These are phyloP conservation scores for Corymbia maculata DNA, from an alignment of 345 rosid genomes.

Conservation along the genomic window DNA sequence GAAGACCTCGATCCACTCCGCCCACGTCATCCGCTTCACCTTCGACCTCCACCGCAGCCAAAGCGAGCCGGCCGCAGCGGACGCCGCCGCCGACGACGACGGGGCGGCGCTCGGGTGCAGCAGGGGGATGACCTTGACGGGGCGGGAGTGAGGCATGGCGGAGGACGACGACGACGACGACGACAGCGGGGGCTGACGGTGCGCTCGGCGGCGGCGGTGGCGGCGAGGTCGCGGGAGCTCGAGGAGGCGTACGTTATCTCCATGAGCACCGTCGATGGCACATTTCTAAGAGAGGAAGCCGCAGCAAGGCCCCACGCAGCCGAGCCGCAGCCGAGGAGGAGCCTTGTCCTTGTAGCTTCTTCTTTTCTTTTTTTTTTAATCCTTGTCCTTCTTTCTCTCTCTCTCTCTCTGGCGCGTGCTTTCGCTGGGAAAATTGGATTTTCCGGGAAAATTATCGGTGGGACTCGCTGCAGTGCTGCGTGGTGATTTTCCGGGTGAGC, in stretches of 20 bases:
- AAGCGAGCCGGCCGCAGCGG: conserved; percentile 6
- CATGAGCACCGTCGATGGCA: conserved; percentile 14
- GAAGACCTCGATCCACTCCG: conserved; percentile 49
- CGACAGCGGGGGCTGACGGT: background rate
- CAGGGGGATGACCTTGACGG: conserved; percentile 68
- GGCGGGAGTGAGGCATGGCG: conserved; percentile 42
- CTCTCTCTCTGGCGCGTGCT: background rate
- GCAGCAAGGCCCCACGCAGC: background rate
- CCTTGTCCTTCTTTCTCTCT: accelerated
- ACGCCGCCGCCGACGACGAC: conserved; percentile 5
- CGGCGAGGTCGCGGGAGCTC: conserved; percentile 25
- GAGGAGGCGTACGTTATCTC: conserved; percentile 56
- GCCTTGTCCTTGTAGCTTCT: background rate
- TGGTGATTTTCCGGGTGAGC: background rate
- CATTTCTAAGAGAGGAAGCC: background rate
- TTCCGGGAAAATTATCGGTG: background rate
- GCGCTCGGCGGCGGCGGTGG: conserved; percentile 2
- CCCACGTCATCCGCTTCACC: conserved; percentile 39
- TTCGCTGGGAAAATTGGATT: background rate
- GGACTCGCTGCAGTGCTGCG: background rate
- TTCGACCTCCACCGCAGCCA: conserved; percentile 32
- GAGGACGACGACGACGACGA: conserved; percentile 2
- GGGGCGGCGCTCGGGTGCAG: conserved; percentile 56
- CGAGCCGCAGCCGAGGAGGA: background rate
- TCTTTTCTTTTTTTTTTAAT: background rate